These are phyloP conservation scores for Liquidambar formosana DNA, from an alignment of 164 flowering plant genomes.

Conservation along the genomic window DNA sequence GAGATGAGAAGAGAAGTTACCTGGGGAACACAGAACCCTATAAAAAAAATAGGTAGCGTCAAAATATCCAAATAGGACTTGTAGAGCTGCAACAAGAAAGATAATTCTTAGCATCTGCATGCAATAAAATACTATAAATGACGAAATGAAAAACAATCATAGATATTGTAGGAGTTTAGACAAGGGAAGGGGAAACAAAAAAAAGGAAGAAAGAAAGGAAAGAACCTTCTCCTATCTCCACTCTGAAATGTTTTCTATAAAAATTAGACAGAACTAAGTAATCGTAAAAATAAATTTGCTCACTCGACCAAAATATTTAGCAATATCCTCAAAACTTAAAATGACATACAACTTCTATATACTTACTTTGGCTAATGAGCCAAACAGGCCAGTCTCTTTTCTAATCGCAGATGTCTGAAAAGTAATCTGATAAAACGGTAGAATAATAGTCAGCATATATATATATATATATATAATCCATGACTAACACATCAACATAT, in stretches of 20 bases:
- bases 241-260: neutral
- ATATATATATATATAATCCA: neutral
- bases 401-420: slow-evolving; percentile 36
- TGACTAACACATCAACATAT: neutral
- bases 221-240: neutral
- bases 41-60: slow-evolving; percentile 52
- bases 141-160: neutral
- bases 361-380: slow-evolving; percentile 60
- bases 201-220: neutral
- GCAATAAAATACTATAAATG: neutral
- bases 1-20: slow-evolving; percentile 27
- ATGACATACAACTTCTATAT: neutral
- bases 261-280: neutral
- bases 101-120: slow-evolving; percentile 1
- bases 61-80: slow-evolving; percentile 57
- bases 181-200: too few relatives aligned
- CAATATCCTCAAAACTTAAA: neutral
- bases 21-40: slow-evolving; percentile 68
- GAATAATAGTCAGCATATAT: slow-evolving; percentile 1
- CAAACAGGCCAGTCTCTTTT: slow-evolving; percentile 38
- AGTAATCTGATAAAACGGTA: slow-evolving; percentile 45
- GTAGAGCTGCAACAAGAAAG: slow-evolving; percentile 60
- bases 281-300: neutral
- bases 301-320: neutral
- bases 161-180: neutral